Percentiles rank a stretch among this genome's conserved stretches.
Evolutionary conservation across 1,284 basidiomycete species (phyloP).

Genomic region (Ustilago hordei): DNA sequence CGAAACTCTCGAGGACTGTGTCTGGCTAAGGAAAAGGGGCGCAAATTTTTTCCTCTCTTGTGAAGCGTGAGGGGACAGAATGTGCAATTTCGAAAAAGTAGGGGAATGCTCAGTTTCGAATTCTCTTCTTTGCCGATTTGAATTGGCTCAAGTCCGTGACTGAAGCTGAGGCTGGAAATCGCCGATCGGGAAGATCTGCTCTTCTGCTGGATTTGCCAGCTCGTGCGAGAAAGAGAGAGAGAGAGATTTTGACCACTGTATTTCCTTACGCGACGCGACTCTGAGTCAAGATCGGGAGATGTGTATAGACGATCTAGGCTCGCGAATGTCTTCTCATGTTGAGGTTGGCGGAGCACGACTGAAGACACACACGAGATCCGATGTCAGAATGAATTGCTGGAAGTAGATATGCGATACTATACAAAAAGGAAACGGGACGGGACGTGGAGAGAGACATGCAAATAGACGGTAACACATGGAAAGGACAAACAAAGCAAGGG

Average conservation of each 20-base stretch:
- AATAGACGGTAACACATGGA: slow-evolving; percentile 14
- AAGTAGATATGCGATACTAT: slow-evolving; percentile 12
- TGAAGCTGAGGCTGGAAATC: neutral
- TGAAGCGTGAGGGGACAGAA: neutral
- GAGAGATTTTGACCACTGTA: too few relatives aligned
- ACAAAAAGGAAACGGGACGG: slow-evolving; percentile 7
- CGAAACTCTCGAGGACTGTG: slow-evolving; percentile 1
- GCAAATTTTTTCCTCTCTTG: slow-evolving; percentile 5
- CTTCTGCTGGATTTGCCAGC: neutral
- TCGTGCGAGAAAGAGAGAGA: neutral
- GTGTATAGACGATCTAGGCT: neutral
- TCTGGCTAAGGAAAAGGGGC: neutral
- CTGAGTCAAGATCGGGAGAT: neutral
- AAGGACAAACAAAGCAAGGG: slow-evolving; percentile 15
- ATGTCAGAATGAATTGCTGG: slow-evolving; percentile 1
- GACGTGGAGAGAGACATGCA: slow-evolving; percentile 8
- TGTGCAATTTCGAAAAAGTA: neutral
- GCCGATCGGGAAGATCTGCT: neutral
- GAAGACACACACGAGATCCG: neutral
- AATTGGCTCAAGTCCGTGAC: neutral
- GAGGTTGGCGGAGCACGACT: neutral
- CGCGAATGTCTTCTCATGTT: neutral
- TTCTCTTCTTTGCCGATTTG: neutral
- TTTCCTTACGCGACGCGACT: neutral
- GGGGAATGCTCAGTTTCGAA: neutral